Conservation (phyloP, 805 yeast genomes). For the Hyphopichia homilentoma region DNA sequence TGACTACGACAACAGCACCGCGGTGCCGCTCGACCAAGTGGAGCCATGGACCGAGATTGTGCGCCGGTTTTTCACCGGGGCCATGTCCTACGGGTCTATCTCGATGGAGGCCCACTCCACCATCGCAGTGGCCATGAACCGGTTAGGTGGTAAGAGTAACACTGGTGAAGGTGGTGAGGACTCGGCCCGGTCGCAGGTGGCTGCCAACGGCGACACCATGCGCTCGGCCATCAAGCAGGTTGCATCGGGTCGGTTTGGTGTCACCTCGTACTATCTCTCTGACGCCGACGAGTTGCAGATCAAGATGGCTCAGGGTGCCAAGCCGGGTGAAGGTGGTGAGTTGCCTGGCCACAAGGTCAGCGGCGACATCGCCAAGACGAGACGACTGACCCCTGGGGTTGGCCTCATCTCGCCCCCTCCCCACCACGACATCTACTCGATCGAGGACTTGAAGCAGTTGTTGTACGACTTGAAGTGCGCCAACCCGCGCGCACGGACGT, state of each 20-base stretch:
- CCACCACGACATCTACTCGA: slow-evolving; percentile 96
- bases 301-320: slow-evolving; percentile 99
- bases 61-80: slow-evolving; percentile 97
- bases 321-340: slow-evolving; percentile 99
- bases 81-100: slow-evolving; percentile 98
- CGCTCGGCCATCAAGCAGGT: slow-evolving; percentile 98
- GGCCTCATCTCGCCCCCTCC: slow-evolving; percentile 98
- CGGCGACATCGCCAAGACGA: slow-evolving; percentile 82
- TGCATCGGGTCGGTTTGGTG: slow-evolving; percentile 98
- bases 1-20: slow-evolving; percentile 65
- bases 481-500: slow-evolving; percentile 94
- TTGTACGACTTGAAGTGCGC: slow-evolving; percentile 95
- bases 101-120: slow-evolving; percentile 99
- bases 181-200: slow-evolving; percentile 77
- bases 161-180: slow-evolving; percentile 99
- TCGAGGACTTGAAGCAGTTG: slow-evolving; percentile 95
- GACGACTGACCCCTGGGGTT: slow-evolving; percentile 96
- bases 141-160: slow-evolving; percentile 95
- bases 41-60: slow-evolving; percentile 99
- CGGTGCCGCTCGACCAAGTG: slow-evolving; percentile 94
- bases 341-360: slow-evolving; percentile 93
- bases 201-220: slow-evolving; percentile 93
- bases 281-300: slow-evolving; percentile 98
- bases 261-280: slow-evolving; percentile 87
- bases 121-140: slow-evolving; percentile 96